Percentiles rank a stretch among this genome's conserved stretches.
Conservation (phyloP, 2,329 filamentous ascomycete genomes). For the Bipolaris gigantea region DNA sequence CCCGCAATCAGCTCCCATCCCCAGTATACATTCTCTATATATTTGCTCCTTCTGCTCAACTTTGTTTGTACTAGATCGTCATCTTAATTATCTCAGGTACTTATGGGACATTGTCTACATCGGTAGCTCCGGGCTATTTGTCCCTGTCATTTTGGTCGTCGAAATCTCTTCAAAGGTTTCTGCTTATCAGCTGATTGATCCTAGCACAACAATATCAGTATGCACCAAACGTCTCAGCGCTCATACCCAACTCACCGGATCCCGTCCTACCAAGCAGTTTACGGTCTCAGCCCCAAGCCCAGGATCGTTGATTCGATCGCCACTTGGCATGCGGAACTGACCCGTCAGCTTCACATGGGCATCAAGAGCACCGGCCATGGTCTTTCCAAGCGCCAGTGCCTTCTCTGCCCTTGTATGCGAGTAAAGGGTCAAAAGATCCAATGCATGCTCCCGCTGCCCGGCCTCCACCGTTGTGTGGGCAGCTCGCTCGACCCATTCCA, state of each 20-base stretch:
- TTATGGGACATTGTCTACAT: neutral
- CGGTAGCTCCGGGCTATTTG: neutral
- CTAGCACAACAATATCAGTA: neutral
- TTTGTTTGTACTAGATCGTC: too few species aligned
- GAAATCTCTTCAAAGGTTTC: constrained; percentile 4
- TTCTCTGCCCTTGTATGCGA: constrained; percentile 32
- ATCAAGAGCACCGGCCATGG: constrained; percentile 30
- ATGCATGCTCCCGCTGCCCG: constrained; percentile 21
- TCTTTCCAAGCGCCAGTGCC: constrained; percentile 27
- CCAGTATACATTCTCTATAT: neutral
- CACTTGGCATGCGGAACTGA: constrained; percentile 23
- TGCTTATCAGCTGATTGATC: constrained; percentile 9
- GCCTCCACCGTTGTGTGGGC: constrained; percentile 22
- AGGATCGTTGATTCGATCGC: constrained; percentile 31
- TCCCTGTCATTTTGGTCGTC: neutral
- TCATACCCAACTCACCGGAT: constrained; percentile 16
- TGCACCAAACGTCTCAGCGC: neutral
- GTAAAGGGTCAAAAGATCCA: constrained; percentile 29
- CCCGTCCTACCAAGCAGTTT: constrained; percentile 35
- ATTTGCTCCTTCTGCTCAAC: neutral
- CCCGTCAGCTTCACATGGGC: constrained; percentile 31
- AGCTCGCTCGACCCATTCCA: constrained; percentile 29
- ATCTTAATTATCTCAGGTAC: neutral
- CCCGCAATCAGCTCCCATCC: too few species aligned
- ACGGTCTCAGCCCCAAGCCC: constrained; percentile 34